Base-by-base conservation (phyloP, 495 filamentous ascomycete species). In the Stereocaulon alpinum region DNA sequence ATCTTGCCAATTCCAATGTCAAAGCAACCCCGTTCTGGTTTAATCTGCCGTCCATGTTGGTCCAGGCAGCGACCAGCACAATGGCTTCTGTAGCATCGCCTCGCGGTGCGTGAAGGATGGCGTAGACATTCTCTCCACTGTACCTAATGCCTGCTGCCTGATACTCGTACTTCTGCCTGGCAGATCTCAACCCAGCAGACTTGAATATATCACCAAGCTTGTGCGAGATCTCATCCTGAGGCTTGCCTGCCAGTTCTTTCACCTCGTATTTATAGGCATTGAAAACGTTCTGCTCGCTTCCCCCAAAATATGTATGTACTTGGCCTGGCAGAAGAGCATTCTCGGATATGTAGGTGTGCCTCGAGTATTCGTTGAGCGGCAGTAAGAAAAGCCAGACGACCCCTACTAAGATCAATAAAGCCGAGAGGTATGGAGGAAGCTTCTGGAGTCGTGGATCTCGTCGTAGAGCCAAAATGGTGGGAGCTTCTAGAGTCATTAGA, bases 81-180 rank as follows among this genome's bases (percentile, higher is more conserved):
- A 97, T 88, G 18, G 93, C 94, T 72, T 98, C 93, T 4, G 94
- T 97, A n/a, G 94, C 93, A 75, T 98, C 93, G 32, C 93, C 91
- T 29, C 93, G 81, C 4, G 93, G 93, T 1, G 93, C 94, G 65
- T 94, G 89, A n/a, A 98, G 80, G 57, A 97, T 86, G 20, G 88
- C 89, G 72, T 98, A 98, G 40, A 90, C 79, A 73, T 98, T 98
- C 77, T 96, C 85, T 55, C 94, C 93, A 29, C 78, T 70, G 66
- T 88, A 84, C 15, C 76, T 80, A 61, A 84, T 79, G 1, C 92
- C 91, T 6, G 85, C 79, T 27, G 84, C 81, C 4, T 80, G 81
- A 62, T 93, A 95, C 44, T 82, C 74, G 73, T 93, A 98, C 58
- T 82, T 84, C 71, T 98, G 94, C 10, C 82, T 82, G 15, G 87